Evolutionary conservation across 768 basidiomycete species (phyloP), one percentile per base, ranked within the genome.

Genomic region (Bullera alba): DNA sequence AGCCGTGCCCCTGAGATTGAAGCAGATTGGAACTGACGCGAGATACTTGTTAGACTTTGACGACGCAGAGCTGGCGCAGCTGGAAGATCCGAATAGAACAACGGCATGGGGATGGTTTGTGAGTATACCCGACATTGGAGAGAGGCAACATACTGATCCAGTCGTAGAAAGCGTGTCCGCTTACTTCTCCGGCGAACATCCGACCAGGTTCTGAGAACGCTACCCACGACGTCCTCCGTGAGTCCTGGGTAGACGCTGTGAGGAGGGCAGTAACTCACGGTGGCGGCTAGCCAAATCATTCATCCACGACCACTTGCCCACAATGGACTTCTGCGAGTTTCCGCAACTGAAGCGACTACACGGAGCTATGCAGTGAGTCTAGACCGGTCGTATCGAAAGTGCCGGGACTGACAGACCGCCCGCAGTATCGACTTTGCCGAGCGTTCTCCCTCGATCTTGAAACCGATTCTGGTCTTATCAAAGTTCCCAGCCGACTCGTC

Each of bases 321-420:
- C 70, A 0, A 68, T 69, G 64, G 62, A 70, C 46, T 72, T 70
- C 50, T 72, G 70, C 48, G 61, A 72, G 37, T 63, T 59, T 38
- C 70, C 70, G 34, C 56, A 63, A 30, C 48, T 67, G 17, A 72
- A 72, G 48, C 50, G 65, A 10, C 42, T 72, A 21, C 70, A 72
- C 45, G 70, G 70, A n/a, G 68, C 70, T 15, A 62, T 71, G 65
- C 44, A 49, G 54, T 59, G 23, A 48, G 65, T 51, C 7, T 34
- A 17, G 19, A 3, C 1, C 35, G 26, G 26, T 45, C 26, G n/a
- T 14, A 16, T 34, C 27, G 10, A n/a, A 14, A 46, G 26, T 10
- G 39, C 10, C 10, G n/a, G 14, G 32, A 15, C 28, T 35, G 8
- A 8, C 27, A 32, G 12, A 49, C 27, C 22, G 2, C 27, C 4